Percentiles rank a stretch among this genome's conserved stretches.
These are phyloP conservation scores for Zygosaccharomyces rouxii DNA, from an alignment of 805 yeast genomes.

Conservation along the genomic window DNA sequence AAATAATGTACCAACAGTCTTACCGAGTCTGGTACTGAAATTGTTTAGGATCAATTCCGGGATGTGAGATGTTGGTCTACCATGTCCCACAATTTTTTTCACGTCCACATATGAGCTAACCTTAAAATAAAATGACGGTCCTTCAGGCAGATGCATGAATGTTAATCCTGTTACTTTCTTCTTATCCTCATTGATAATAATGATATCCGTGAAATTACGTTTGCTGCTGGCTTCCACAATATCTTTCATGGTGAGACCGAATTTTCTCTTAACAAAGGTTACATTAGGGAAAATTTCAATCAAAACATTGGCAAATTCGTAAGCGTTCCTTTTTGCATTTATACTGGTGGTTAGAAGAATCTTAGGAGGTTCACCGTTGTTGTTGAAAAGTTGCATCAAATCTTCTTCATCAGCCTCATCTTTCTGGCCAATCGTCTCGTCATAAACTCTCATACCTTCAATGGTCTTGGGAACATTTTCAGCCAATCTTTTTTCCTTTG, in stretches of 20 bases:
- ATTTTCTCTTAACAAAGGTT: constrained; percentile 81
- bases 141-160: constrained; percentile 88
- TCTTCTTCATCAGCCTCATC: constrained; percentile 40
- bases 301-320: constrained; percentile 82
- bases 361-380: constrained; percentile 74
- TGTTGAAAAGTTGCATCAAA: constrained; percentile 38
- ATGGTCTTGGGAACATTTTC: constrained; percentile 78
- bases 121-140: constrained; percentile 92
- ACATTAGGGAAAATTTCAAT: constrained; percentile 82
- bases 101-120: constrained; percentile 73
- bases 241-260: constrained; percentile 77
- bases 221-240: constrained; percentile 79
- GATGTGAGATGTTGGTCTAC: constrained; percentile 80
- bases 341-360: constrained; percentile 86
- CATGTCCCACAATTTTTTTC: constrained; percentile 78
- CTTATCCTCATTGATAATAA: constrained; percentile 91
- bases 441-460: constrained; percentile 78
- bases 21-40: constrained; percentile 87
- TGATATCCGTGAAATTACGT: constrained; percentile 80
- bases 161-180: constrained; percentile 89
- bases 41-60: constrained; percentile 92
- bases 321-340: constrained; percentile 78
- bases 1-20: constrained; percentile 86
- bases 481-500: constrained; percentile 72
- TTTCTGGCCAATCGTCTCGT: constrained; percentile 64